Conservation (phyloP, 164 flowering plant species). For the Platanus orientalis region DNA sequence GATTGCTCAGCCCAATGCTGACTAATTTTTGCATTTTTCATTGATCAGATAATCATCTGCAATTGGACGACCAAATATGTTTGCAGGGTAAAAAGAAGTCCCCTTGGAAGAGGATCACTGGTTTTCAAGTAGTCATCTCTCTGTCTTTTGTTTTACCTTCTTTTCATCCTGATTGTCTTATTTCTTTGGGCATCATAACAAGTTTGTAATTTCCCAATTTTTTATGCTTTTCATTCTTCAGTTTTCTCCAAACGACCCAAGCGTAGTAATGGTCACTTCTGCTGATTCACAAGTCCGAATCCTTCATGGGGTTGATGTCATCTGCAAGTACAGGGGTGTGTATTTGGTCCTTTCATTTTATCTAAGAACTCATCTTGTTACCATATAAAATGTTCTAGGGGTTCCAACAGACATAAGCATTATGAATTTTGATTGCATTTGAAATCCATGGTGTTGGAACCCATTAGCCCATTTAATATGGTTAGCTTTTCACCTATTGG, state of each 20-base stretch:
- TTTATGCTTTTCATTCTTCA: slow-evolving; percentile 21
- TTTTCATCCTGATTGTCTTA: neutral
- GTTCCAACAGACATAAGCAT: too few species aligned
- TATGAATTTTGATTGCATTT: too few species aligned
- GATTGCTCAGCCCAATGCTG: neutral
- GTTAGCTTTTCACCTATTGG: too few species aligned
- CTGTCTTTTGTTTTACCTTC: neutral
- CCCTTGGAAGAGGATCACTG: slow-evolving; percentile 58
- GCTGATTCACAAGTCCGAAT: slow-evolving; percentile 72
- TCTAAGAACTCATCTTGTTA: neutral
- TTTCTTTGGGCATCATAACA: neutral
- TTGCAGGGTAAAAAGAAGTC: slow-evolving; percentile 68
- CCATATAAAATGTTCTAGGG: too few species aligned
- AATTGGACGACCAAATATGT: slow-evolving; percentile 42
- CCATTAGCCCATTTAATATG: too few species aligned
- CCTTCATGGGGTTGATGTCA: slow-evolving; percentile 44
- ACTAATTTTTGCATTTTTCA: slow-evolving; percentile 5
- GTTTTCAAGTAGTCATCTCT: slow-evolving; percentile 56
- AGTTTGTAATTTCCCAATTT: neutral
- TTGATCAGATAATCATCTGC: slow-evolving; percentile 49
- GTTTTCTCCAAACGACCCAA: slow-evolving; percentile 61
- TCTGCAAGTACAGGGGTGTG: slow-evolving; percentile 65
- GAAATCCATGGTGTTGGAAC: too few species aligned
- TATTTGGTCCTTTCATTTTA: neutral
- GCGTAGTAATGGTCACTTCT: slow-evolving; percentile 64